These are phyloP conservation scores for Chlamydomonas reinhardtii DNA, from an alignment of 163 green algal genomes.

Conservation along the genomic window DNA sequence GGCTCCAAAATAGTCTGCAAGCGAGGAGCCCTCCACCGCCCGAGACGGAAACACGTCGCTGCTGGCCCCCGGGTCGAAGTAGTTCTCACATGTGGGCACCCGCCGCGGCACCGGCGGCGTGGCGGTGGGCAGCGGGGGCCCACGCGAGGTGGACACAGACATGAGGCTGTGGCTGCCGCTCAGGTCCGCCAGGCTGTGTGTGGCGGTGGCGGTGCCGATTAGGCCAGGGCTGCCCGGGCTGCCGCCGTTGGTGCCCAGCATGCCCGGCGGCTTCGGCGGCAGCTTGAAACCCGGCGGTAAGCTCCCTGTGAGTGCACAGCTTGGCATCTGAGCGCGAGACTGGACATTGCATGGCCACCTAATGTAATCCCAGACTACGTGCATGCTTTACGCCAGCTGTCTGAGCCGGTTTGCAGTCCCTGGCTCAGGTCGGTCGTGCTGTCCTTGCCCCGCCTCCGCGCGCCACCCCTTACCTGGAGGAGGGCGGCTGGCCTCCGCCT, in stretches of 20 bases:
- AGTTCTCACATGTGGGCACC: slow-evolving; percentile 8
- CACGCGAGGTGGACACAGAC: too few species aligned
- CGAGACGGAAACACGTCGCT: slow-evolving; percentile 39
- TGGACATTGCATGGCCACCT: too few species aligned
- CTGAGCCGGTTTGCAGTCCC: too few species aligned
- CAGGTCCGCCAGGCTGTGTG: too few species aligned
- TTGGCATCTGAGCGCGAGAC: too few species aligned
- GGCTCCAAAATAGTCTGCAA: slow-evolving; percentile 32
- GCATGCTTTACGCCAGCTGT: too few species aligned
- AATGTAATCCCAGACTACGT: too few species aligned
- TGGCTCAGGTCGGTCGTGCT: too few species aligned
- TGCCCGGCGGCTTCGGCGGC: background rate
- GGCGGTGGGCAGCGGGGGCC: background rate
- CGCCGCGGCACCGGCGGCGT: background rate
- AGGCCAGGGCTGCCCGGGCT: background rate
- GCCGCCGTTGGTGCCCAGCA: background rate
- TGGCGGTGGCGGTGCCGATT: too few species aligned
- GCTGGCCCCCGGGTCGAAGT: slow-evolving; percentile 26
- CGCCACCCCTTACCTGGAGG: slow-evolving; percentile 1
- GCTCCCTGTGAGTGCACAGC: slow-evolving; percentile 16
- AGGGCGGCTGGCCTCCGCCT: slow-evolving; percentile 15
- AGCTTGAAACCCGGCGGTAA: slow-evolving; percentile 35
- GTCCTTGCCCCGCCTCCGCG: background rate
- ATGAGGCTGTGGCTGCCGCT: too few species aligned
- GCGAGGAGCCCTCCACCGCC: slow-evolving; percentile 8